These are phyloP conservation scores for Cordyceps cicadae DNA, from an alignment of 2,329 filamentous ascomycete genomes.

Conservation along the genomic window DNA sequence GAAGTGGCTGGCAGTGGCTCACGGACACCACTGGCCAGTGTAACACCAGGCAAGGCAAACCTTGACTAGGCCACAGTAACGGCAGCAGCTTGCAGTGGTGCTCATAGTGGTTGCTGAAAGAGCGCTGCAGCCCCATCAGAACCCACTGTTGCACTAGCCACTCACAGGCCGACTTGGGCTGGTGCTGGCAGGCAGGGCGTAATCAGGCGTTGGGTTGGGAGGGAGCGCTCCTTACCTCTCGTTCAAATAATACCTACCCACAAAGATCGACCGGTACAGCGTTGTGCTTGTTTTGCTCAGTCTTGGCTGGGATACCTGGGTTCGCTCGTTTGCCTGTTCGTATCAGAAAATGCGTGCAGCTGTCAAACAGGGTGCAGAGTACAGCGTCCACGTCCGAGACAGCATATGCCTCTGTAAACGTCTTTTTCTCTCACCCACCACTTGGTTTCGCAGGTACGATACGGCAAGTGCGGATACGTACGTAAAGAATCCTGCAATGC, in stretches of 20 bases:
- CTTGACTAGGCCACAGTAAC: not conserved
- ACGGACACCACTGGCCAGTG: no score
- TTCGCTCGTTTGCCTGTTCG: not conserved
- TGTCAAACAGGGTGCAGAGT: not conserved
- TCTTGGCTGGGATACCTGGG: not conserved
- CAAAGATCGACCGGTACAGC: conserved; percentile 20
- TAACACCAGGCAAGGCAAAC: no score
- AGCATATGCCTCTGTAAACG: not conserved
- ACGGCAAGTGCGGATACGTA: not conserved
- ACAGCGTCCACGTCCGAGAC: not conserved
- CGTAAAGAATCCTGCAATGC: not conserved
- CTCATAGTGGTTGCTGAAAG: not conserved
- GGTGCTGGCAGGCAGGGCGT: no score
- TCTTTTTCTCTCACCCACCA: not conserved
- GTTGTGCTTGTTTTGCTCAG: conserved; percentile 11
- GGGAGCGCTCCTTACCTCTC: conserved; percentile 6
- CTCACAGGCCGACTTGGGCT: not conserved
- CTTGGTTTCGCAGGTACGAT: not conserved
- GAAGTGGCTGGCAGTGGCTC: no score
- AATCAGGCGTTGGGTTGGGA: no score
- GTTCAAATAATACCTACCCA: conserved; percentile 17
- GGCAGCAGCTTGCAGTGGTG: not conserved
- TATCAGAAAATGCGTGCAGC: conserved; percentile 1
- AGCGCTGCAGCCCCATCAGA: not conserved
- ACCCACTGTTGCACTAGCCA: conserved; percentile 2